Percentiles rank a stretch among this genome's conserved stretches.
Conservation (phyloP, 306 rosid genomes). For the Castanea crenata region DNA sequence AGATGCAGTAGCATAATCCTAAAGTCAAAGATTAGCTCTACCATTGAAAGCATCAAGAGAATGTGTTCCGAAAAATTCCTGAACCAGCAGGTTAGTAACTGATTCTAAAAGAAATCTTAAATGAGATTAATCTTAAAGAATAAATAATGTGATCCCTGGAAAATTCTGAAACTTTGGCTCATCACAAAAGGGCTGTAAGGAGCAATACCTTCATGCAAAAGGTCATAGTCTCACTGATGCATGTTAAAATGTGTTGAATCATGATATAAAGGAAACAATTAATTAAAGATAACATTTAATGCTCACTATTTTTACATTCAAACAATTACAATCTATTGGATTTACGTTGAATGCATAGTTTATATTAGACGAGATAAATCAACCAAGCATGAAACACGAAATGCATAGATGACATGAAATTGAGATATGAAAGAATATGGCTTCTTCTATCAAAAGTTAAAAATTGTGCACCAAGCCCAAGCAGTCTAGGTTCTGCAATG, state of each 20-base stretch:
- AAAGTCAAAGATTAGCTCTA: neutral
- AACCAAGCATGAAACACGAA: too few relatives aligned
- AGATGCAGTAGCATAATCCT: neutral
- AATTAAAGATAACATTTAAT: neutral
- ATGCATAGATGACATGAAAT: too few relatives aligned
- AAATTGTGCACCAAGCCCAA: too few relatives aligned
- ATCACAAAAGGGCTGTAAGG: neutral
- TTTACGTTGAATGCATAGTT: neutral
- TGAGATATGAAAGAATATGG: too few relatives aligned
- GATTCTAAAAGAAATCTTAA: neutral
- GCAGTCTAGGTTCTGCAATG: too few relatives aligned
- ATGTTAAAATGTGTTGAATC: neutral
- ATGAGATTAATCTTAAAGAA: neutral
- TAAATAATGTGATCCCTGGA: neutral
- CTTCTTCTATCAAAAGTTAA: too few relatives aligned
- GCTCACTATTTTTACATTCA: neutral
- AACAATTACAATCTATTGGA: neutral
- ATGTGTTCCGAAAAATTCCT: neutral
- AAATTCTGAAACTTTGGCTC: neutral
- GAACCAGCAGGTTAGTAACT: neutral
- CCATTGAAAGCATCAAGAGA: neutral
- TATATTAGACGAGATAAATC: neutral
- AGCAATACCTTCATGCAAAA: neutral
- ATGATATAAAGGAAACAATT: neutral
- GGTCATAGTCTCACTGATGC: neutral